Percentiles rank a stretch among this genome's conserved stretches.
These are phyloP conservation scores for Scedosporium dehoogii DNA, from an alignment of 2,329 filamentous ascomycete species.

Conservation along the genomic window DNA sequence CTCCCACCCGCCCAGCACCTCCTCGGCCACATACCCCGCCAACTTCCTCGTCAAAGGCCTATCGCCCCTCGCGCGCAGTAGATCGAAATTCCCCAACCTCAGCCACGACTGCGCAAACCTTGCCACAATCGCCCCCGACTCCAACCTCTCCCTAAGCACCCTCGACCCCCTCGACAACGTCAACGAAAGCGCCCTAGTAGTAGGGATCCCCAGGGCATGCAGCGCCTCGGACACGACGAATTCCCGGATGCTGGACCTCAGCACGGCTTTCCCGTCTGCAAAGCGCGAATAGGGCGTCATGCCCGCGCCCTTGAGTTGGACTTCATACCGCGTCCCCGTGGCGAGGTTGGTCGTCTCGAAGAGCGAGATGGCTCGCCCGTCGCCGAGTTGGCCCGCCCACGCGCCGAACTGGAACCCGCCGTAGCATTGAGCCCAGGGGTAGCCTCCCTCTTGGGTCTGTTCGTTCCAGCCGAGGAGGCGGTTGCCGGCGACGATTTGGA, in stretches of 20 bases:
- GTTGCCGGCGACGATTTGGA: slow-evolving; percentile 70
- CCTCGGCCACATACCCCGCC: slow-evolving; percentile 74
- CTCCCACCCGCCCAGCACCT: slow-evolving; percentile 83
- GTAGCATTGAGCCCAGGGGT: slow-evolving; percentile 98
- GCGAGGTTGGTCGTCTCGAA: slow-evolving; percentile 76
- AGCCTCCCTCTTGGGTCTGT: slow-evolving; percentile 57
- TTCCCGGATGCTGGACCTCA: slow-evolving; percentile 87
- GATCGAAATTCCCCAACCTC: slow-evolving; percentile 88
- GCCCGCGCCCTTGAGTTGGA: slow-evolving; percentile 92
- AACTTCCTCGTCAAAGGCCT: slow-evolving; percentile 62
- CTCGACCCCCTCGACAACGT: slow-evolving; percentile 63
- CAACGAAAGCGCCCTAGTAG: slow-evolving; percentile 76
- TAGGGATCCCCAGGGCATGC: slow-evolving; percentile 75
- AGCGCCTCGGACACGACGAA: slow-evolving; percentile 87
- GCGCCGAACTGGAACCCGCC: slow-evolving; percentile 73
- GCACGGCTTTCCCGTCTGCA: slow-evolving; percentile 87
- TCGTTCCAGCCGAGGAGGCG: slow-evolving; percentile 71
- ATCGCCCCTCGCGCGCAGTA: slow-evolving; percentile 76
- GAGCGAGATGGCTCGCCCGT: slow-evolving; percentile 86
- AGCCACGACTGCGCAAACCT: slow-evolving; percentile 90
- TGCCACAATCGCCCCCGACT: slow-evolving; percentile 86
- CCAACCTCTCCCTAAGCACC: slow-evolving; percentile 68
- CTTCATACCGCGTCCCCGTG: slow-evolving; percentile 68
- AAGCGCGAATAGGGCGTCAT: slow-evolving; percentile 92
- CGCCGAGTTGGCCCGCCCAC: slow-evolving; percentile 93